Conservation (phyloP, 2,329 filamentous ascomycete species). For the Fusarium nodosum region DNA sequence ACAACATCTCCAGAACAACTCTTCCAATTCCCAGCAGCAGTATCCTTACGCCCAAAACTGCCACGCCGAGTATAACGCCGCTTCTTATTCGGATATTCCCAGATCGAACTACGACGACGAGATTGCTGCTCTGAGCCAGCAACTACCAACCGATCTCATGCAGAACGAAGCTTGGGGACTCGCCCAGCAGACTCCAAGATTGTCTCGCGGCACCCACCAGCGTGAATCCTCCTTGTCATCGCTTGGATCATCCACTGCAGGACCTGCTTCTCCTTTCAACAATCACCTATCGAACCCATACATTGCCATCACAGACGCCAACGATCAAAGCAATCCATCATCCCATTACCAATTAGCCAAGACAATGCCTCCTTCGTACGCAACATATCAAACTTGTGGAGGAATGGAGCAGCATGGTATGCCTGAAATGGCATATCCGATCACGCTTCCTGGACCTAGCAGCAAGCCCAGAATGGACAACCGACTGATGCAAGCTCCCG, state of each 20-base stretch:
- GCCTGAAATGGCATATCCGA: slow-evolving; percentile 58
- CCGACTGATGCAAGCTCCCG: slow-evolving; percentile 61
- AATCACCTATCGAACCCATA: slow-evolving; percentile 68
- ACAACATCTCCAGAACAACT: slow-evolving; percentile 51
- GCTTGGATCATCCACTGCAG: slow-evolving; percentile 68
- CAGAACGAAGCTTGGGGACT: slow-evolving; percentile 59
- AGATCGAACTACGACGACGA: slow-evolving; percentile 45
- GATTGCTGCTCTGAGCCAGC: slow-evolving; percentile 47
- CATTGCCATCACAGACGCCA: slow-evolving; percentile 66
- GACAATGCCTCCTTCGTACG: slow-evolving; percentile 58
- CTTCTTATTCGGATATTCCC: slow-evolving; percentile 35
- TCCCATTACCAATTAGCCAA: slow-evolving; percentile 64
- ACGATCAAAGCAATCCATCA: slow-evolving; percentile 59
- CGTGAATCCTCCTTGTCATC: slow-evolving; percentile 74
- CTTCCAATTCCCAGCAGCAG: slow-evolving; percentile 39
- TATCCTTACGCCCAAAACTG: slow-evolving; percentile 37
- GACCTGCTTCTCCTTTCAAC: slow-evolving; percentile 71
- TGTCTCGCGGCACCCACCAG: slow-evolving; percentile 63
- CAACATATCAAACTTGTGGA: slow-evolving; percentile 57
- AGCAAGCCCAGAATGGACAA: slow-evolving; percentile 58
- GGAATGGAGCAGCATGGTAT: slow-evolving; percentile 54
- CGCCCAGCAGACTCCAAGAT: slow-evolving; percentile 57
- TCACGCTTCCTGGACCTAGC: slow-evolving; percentile 55
- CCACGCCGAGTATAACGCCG: slow-evolving; percentile 40
- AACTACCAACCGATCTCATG: slow-evolving; percentile 54